These are phyloP conservation scores for Geranomyces michiganensis DNA, from an alignment of 192 early-diverging fungal genomes.

Conservation along the genomic window DNA sequence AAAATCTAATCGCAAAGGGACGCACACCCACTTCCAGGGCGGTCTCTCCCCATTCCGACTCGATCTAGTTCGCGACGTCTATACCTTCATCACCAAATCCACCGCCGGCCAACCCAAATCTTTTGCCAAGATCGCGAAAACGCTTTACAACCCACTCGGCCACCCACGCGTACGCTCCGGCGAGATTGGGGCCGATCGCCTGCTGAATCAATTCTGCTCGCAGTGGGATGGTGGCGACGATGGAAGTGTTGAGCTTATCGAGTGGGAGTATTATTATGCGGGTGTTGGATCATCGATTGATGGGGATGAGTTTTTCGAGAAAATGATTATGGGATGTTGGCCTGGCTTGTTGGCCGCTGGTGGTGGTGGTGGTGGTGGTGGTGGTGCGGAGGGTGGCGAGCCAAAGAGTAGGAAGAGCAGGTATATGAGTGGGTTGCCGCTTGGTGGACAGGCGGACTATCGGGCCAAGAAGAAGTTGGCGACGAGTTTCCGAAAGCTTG, in stretches of 20 bases:
- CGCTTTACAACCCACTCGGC: constrained; percentile 24
- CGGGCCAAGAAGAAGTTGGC: constrained; percentile 13
- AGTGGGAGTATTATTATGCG: constrained; percentile 34
- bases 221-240: constrained; percentile 14
- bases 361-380: not conserved
- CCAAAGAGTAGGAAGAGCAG: not conserved
- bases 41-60: constrained; percentile 27
- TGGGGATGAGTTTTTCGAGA: constrained; percentile 31
- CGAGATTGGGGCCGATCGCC: constrained; percentile 17
- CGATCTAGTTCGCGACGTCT: constrained; percentile 13
- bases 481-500: constrained; percentile 1
- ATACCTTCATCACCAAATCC: constrained; percentile 1
- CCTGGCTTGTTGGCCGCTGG: not conserved
- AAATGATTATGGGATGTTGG: constrained; percentile 28
- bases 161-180: constrained; percentile 34
- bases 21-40: constrained; percentile 28
- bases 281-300: constrained; percentile 14
- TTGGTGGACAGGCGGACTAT: not conserved
- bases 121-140: constrained; percentile 13
- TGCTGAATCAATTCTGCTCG: constrained; percentile 13
- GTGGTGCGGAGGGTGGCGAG: no score
- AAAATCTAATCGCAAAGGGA: not conserved
- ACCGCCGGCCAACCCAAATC: not conserved
- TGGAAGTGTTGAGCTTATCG: constrained; percentile 27
- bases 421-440: not conserved